A percentile compares a stretch with the other conserved stretches of the same genome.
Conservation (phyloP, 176 grass and related monocot genomes). For the Guadua angustifolia region DNA sequence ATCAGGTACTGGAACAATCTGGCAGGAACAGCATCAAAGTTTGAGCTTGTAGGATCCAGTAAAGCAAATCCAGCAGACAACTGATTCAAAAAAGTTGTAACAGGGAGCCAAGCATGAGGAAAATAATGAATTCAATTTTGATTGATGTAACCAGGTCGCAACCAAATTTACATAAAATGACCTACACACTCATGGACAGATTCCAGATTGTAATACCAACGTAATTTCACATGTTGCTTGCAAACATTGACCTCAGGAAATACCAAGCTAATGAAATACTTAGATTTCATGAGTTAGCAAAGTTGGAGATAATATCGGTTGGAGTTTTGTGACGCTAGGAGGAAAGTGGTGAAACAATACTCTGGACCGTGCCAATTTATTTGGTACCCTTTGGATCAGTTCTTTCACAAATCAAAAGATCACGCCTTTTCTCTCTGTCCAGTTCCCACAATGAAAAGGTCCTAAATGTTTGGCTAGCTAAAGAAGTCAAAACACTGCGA, state of each 20-base stretch:
- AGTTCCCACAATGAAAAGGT: neutral
- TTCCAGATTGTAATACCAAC: neutral
- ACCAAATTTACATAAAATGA: neutral
- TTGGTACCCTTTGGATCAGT: neutral
- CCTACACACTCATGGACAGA: neutral
- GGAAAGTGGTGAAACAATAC: neutral
- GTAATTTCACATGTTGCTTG: neutral
- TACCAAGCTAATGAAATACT: conserved; percentile 4
- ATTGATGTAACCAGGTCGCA: neutral
- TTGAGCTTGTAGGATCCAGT: neutral
- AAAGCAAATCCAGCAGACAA: neutral
- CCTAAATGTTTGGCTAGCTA: neutral
- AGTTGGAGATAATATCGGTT: neutral
- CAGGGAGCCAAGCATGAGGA: neutral
- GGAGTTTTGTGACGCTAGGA: neutral
- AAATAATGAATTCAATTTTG: neutral
- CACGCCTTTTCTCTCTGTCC: neutral
- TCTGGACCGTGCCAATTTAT: neutral
- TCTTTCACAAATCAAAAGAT: conserved; percentile 6
- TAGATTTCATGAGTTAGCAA: conserved; percentile 6
- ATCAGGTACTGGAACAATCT: conserved; percentile 92
- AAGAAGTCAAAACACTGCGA: neutral
- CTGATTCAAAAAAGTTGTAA: neutral
- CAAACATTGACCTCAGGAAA: neutral
- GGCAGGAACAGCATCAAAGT: neutral